Base-by-base conservation (phyloP, 768 basidiomycete species). In the Baorangia bicolor region DNA sequence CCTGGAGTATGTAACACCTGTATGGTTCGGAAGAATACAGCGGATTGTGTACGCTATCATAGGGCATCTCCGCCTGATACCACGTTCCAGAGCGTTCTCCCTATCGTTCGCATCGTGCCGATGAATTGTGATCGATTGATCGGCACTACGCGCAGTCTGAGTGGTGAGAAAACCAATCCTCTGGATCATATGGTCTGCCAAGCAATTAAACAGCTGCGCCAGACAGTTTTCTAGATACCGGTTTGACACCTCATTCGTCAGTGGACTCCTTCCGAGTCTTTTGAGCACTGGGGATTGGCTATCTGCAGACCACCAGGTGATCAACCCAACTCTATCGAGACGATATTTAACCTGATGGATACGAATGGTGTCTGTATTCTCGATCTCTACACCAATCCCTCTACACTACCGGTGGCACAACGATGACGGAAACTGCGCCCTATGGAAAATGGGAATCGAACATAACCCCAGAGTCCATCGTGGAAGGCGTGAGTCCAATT, bases 381-480 rank as follows among this genome's bases (percentile, higher is more conserved):
- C 18, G 2, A 4, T 10, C 18, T 48, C 18, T 3, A n/a, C n/a
- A 4, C 20, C 51, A 12, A 21, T 34, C 33, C 2, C n/a, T 25
- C 30, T 33, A 3, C 21, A 27, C 41, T 6, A 18, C 25, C 21
- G 28, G 13, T 16, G 13, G 44, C 27, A 50, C 38, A 1, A 41
- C 40, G 0, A 67, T 67, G 66, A 57, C 59, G 20, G 53, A 47
- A 44, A 64, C 55, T 0, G 82, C 83, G 8, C 81, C 85, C 0
- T 88, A 77, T 63, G 87, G 85, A 25, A 80, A 79, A 21, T 89
- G 87, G 86, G 68, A 73, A 5, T 85, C 84, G 2, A 77, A 81
- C 5, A 78, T 88, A 52, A 77, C 79, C 2, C 72, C 81, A 20
- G 80, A 83, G 39, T 70, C 75, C 31, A 75, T 87, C 55, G 77